These are phyloP conservation scores for Pseudoturritis turrita DNA, from an alignment of 345 rosid genomes.

Conservation along the genomic window DNA sequence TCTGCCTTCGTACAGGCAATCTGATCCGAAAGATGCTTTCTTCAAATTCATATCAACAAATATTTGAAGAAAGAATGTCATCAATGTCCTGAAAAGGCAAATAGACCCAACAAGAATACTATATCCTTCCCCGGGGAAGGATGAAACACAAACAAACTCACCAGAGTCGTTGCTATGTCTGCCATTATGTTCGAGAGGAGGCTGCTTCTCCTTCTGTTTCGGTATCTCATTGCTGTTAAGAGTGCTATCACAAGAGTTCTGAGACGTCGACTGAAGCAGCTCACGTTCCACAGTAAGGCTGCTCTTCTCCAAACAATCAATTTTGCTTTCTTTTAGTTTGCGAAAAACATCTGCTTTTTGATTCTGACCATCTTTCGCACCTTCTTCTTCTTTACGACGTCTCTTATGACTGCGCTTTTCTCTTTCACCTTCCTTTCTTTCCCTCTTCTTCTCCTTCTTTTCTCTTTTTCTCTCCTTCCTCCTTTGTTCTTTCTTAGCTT, in stretches of 20 bases:
- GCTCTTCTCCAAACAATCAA: slow-evolving; percentile 25
- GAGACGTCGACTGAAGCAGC: slow-evolving; percentile 32
- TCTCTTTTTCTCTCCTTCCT: slow-evolving; percentile 14
- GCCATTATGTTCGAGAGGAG: slow-evolving; percentile 25
- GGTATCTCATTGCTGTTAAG: slow-evolving; percentile 37
- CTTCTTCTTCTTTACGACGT: slow-evolving; percentile 16
- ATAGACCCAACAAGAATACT: slow-evolving; percentile 56
- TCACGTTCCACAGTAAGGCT: slow-evolving; percentile 29
- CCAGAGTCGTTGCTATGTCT: slow-evolving; percentile 48
- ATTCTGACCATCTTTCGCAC: not conserved
- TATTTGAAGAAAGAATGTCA: slow-evolving; percentile 40
- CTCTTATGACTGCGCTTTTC: slow-evolving; percentile 15
- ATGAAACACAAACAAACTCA: slow-evolving; percentile 53
- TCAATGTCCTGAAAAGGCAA: slow-evolving; percentile 44
- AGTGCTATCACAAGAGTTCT: slow-evolving; percentile 40
- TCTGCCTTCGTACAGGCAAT: slow-evolving; percentile 57
- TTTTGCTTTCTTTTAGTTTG: slow-evolving; percentile 17
- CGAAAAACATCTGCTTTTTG: not conserved
- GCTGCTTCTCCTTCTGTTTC: slow-evolving; percentile 23
- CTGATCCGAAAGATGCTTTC: slow-evolving; percentile 70
- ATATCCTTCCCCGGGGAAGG: slow-evolving; percentile 45
- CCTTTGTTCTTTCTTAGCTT: slow-evolving; percentile 21
- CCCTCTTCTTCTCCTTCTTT: not conserved
- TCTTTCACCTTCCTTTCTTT: slow-evolving; percentile 22
- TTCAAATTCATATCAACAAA: slow-evolving; percentile 38